Evolutionary conservation across 441 rosid genomes (phyloP), one percentile per base, ranked within the genome.

Genomic region (Breynia disticha): DNA sequence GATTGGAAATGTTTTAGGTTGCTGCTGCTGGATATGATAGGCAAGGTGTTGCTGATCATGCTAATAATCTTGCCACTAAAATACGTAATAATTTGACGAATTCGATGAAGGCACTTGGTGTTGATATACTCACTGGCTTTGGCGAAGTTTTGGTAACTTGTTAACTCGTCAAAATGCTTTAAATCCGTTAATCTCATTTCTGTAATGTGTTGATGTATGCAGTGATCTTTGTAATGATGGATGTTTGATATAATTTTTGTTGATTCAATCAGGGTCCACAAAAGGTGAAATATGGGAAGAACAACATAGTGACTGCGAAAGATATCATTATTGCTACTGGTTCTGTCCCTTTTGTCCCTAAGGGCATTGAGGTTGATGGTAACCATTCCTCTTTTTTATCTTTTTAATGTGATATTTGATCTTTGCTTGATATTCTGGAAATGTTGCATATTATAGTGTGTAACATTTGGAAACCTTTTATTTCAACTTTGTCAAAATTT

Each of bases 281-380:
- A 66, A 86, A 80, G 79, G 95, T 93, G 69, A 81, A 81, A 68
- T 88, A 74, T 75, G 94, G 90, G 59, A 82, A 81, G 63, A 86
- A 81, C 70, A 84, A 68, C 39, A 54, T 79, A 16, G 72, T 86
- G 60, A 86, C 96, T 20, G 95, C 86, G 1, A 86, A 79, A 69
- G 52, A 88, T 63, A 86, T 93, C 57, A 82, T 93, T 66, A 80
- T 89, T 55, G 98, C 97, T 46, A 93, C 98, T 65, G 98, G 98
- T 60, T 89, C 98, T 42, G 86, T 93, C 20, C 97, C 98, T 6
- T 89, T 93, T 69, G 97, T 93, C 17, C 95, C 97, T 24, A 86
- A 82, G 74, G 98, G 98, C 68, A 91, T 91, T 60, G 95, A 91
- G 79, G 87, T 91, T 67, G 97, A 91, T 71, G 98, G 98, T 91